These are phyloP conservation scores for Ajuga chamaepitys DNA, from an alignment of 257 asterid genomes.

Conservation along the genomic window DNA sequence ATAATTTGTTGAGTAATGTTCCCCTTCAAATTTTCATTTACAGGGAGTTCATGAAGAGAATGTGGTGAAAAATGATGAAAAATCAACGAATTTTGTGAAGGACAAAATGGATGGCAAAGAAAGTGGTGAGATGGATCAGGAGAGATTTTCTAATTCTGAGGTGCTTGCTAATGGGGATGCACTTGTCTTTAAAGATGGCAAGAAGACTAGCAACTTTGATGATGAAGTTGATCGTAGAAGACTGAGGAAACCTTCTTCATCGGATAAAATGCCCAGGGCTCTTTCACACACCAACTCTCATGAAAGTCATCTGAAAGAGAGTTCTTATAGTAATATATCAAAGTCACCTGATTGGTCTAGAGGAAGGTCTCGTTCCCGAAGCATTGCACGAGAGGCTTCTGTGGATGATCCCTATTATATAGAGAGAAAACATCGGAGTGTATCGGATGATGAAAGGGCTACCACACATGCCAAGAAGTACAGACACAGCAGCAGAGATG, in stretches of 20 bases:
- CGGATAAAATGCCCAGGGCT: slow-evolving; percentile 32
- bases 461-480: slow-evolving; percentile 21
- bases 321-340: slow-evolving; percentile 25
- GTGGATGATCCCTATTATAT: slow-evolving; percentile 30
- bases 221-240: slow-evolving; percentile 26
- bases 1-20: slow-evolving; percentile 9
- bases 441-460: slow-evolving; percentile 44
- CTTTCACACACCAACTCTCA: slow-evolving; percentile 22
- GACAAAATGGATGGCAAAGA: slow-evolving; percentile 29
- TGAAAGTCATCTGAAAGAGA: slow-evolving; percentile 30
- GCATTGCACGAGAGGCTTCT: slow-evolving; percentile 46
- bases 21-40: slow-evolving; percentile 2
- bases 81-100: slow-evolving; percentile 15
- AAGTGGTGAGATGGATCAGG: slow-evolving; percentile 26
- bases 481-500: slow-evolving; percentile 43
- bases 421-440: slow-evolving; percentile 32
- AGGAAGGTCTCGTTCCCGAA: slow-evolving; percentile 64
- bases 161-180: slow-evolving; percentile 33
- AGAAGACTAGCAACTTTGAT: slow-evolving; percentile 19
- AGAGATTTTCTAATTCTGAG: slow-evolving; percentile 19
- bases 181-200: slow-evolving; percentile 14
- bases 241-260: slow-evolving; percentile 22
- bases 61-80: slow-evolving; percentile 18
- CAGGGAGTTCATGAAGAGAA: slow-evolving; percentile 39
- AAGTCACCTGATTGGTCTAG: slow-evolving; percentile 55